Percentiles rank a stretch among this genome's conserved stretches.
These are phyloP conservation scores for Scenedesmus sp. DNA, from an alignment of 163 green algal genomes.

Conservation along the genomic window DNA sequence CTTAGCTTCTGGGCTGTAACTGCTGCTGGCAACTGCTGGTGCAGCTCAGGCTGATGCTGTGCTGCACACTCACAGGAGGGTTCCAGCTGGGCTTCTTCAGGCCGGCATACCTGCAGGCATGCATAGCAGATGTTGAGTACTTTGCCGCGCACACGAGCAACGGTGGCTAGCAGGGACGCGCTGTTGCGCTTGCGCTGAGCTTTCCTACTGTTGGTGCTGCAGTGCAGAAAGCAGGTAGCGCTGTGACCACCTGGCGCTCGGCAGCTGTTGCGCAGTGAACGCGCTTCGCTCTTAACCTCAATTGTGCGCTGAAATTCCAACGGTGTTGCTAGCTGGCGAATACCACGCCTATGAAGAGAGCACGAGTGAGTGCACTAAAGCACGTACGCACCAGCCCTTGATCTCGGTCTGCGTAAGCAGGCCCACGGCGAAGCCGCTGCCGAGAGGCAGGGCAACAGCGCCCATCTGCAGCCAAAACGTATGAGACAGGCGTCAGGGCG, in stretches of 20 bases:
- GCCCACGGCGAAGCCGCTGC: slow-evolving; percentile 39
- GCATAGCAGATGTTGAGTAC: background rate
- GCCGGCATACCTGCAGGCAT: slow-evolving; percentile 47
- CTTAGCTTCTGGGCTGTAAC: no score
- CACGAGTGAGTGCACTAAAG: background rate
- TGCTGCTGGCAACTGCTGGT: background rate
- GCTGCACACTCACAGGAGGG: slow-evolving; percentile 49
- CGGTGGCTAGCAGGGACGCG: background rate
- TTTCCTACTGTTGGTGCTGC: background rate
- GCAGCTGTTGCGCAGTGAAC: background rate
- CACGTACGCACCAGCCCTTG: slow-evolving; percentile 52
- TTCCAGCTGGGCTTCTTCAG: slow-evolving; percentile 60
- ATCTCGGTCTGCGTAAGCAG: slow-evolving; percentile 30
- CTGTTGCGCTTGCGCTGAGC: background rate
- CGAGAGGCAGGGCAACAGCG: slow-evolving; percentile 51
- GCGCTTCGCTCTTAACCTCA: background rate
- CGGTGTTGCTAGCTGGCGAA: background rate
- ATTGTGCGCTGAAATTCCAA: background rate
- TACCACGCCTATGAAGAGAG: background rate
- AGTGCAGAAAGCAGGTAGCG: background rate
- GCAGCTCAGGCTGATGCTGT: background rate
- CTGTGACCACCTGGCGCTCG: background rate
- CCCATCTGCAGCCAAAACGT: slow-evolving; percentile 37
- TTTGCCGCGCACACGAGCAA: background rate
- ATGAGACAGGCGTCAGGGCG: background rate